These are phyloP conservation scores for Starmera stellimalicola DNA, from an alignment of 1,139 yeast species.

Conservation along the genomic window DNA sequence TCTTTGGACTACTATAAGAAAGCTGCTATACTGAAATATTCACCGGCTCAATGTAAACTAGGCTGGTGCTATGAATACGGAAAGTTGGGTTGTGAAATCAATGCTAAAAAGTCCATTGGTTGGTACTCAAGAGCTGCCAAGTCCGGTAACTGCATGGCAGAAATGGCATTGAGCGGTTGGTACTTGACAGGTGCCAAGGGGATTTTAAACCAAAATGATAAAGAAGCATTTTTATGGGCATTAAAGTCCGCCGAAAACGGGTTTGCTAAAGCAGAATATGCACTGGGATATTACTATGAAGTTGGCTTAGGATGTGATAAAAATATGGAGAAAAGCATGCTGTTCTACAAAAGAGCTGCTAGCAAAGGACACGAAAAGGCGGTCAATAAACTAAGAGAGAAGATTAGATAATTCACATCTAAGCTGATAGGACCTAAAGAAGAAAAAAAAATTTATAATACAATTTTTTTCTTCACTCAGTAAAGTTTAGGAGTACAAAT, in stretches of 20 bases:
- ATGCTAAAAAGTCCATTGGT: slow-evolving; percentile 69
- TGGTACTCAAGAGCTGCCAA: slow-evolving; percentile 82
- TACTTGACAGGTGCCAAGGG: slow-evolving; percentile 75
- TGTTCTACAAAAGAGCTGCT: slow-evolving; percentile 52
- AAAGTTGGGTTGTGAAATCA: slow-evolving; percentile 53
- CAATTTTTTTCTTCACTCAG: not conserved
- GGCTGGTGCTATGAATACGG: slow-evolving; percentile 89
- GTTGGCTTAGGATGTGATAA: slow-evolving; percentile 61
- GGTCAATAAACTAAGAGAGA: slow-evolving; percentile 13
- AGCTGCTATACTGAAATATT: slow-evolving; percentile 67
- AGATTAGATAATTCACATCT: slow-evolving; percentile 1
- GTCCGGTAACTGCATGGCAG: slow-evolving; percentile 75
- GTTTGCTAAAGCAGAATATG: slow-evolving; percentile 72
- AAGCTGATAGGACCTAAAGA: not conserved
- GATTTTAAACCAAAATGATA: slow-evolving; percentile 59
- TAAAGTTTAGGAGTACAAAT: not conserved
- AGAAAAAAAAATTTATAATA: not conserved
- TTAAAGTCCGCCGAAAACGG: slow-evolving; percentile 76
- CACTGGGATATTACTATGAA: slow-evolving; percentile 75
- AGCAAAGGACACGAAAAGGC: slow-evolving; percentile 52
- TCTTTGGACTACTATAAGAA: slow-evolving; percentile 63
- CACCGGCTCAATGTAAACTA: slow-evolving; percentile 76
- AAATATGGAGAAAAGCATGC: slow-evolving; percentile 37
- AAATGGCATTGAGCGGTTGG: slow-evolving; percentile 90
- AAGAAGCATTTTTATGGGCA: slow-evolving; percentile 86